Evolutionary conservation across 164 flowering plant species (phyloP), one percentile per base, ranked within the genome.

Genomic region (Kingdonia uniflora): DNA sequence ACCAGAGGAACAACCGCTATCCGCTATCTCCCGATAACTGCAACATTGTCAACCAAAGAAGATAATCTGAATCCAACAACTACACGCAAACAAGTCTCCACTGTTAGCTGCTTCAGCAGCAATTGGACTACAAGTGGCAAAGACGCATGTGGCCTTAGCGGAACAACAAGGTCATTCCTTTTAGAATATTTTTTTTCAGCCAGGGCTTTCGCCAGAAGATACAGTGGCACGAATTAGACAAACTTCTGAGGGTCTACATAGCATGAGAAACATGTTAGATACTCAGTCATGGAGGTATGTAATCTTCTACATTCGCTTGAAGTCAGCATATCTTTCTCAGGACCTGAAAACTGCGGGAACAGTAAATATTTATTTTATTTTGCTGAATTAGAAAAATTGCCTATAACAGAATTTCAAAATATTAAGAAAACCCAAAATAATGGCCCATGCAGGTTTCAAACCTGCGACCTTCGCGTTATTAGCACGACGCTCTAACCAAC

Each of bases 401-500:
- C n/a, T n/a, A n/a, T n/a, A n/a, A n/a, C n/a, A n/a, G n/a, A n/a
- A n/a, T n/a, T n/a, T n/a, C n/a, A n/a, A n/a, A n/a, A n/a, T n/a
- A n/a, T n/a, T n/a, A n/a, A n/a, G n/a, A n/a, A n/a, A n/a, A n/a
- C n/a, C n/a, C n/a, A n/a, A n/a, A n/a, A n/a, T n/a, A 8, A 8
- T 52, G 54, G 91, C 88, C 91, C 78, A 86, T 83, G 78, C 84
- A 81, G 86, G 84, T 79, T 70, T 81, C 88, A 80, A 81, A 83
- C 84, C 86, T 82, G 81, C 77, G 85, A 79, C 85, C 85, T 80
- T 83, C 86, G 87, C 87, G 85, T 88, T 85, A 83, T 88, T 81
- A 85, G 87, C 91, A 85, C 91, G 85, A 83, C 85, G 87, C 95
- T 85, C 95, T 79, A 80, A 81, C 88, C 87, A 85, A 65, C 87